Evolutionary conservation across 2,329 filamentous ascomycete genomes (phyloP).

Genomic region (Trichoderma asperellum): DNA sequence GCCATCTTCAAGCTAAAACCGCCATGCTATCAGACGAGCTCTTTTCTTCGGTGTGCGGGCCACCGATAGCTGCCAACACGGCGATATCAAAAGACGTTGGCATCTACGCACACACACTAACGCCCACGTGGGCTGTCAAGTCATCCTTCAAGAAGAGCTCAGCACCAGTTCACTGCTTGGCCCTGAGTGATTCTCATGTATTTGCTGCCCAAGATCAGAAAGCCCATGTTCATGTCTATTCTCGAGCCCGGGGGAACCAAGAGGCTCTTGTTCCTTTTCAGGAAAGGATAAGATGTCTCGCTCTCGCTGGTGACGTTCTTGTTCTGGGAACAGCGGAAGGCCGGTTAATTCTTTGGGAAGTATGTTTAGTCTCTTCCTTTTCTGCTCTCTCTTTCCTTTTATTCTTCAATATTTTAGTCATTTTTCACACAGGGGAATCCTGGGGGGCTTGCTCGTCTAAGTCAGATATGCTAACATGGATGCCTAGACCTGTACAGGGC

Average conservation of each 20-base stretch:
- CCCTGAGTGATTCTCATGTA: slow-evolving; percentile 78
- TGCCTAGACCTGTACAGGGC: slow-evolving; percentile 70
- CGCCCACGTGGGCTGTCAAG: slow-evolving; percentile 75
- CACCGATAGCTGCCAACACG: slow-evolving; percentile 63
- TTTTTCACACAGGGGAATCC: too few relatives aligned
- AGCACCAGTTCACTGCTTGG: slow-evolving; percentile 75
- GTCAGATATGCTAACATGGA: slow-evolving; percentile 32
- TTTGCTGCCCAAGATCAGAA: slow-evolving; percentile 93
- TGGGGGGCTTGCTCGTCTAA: not conserved
- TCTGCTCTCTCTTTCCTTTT: slow-evolving; percentile 29
- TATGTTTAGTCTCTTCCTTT: slow-evolving; percentile 46
- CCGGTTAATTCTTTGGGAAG: slow-evolving; percentile 90
- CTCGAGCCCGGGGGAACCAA: slow-evolving; percentile 78
- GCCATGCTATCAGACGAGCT: slow-evolving; percentile 64
- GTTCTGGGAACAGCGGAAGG: slow-evolving; percentile 83
- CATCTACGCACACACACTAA: slow-evolving; percentile 82
- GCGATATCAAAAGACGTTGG: slow-evolving; percentile 76
- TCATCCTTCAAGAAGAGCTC: slow-evolving; percentile 90
- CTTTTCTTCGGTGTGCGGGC: slow-evolving; percentile 61
- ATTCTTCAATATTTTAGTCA: slow-evolving; percentile 19
- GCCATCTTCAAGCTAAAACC: not conserved
- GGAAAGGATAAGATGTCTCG: slow-evolving; percentile 80
- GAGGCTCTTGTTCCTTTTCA: slow-evolving; percentile 87
- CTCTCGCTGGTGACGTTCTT: slow-evolving; percentile 72
- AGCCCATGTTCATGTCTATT: slow-evolving; percentile 92